Evolutionary conservation across 768 basidiomycete species (phyloP).

Genomic region (Suillus americanus): DNA sequence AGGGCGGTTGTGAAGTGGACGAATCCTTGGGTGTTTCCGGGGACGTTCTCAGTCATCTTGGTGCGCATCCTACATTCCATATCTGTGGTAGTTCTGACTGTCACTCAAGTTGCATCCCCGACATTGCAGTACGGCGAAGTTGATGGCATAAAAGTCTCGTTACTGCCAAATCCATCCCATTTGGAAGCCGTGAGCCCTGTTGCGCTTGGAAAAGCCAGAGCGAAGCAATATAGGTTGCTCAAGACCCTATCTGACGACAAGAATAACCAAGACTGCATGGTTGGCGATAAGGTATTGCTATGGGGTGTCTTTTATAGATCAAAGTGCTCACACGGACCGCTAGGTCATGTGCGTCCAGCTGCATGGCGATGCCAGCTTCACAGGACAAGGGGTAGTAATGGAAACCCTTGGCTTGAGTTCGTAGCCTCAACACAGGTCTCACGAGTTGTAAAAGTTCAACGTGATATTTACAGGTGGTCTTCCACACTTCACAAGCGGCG

Average conservation of each 20-base stretch:
- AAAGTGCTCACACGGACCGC: conserved; percentile 39
- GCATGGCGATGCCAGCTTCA: conserved; percentile 91
- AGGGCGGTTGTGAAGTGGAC: conserved; percentile 71
- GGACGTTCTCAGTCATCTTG: conserved; percentile 86
- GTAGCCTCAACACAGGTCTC: conserved; percentile 20
- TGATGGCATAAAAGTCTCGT: conserved; percentile 63
- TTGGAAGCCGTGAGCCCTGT: conserved; percentile 90
- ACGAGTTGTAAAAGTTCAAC: not conserved
- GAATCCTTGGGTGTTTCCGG: conserved; percentile 69
- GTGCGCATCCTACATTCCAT: conserved; percentile 35
- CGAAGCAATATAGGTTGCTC: conserved; percentile 83
- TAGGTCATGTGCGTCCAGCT: conserved; percentile 86
- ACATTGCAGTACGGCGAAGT: conserved; percentile 54
- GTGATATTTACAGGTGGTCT: conserved; percentile 57
- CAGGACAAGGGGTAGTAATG: conserved; percentile 90
- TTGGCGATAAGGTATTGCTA: conserved; percentile 30
- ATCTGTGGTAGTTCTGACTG: not conserved
- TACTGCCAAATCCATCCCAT: conserved; percentile 81
- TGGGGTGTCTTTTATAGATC: not conserved
- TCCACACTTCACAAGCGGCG: conserved; percentile 90
- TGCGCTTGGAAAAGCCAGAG: conserved; percentile 85
- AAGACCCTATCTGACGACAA: conserved; percentile 49
- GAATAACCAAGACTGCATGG: conserved; percentile 26
- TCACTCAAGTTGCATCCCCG: conserved; percentile 58
- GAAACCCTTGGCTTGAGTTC: conserved; percentile 80